Evolutionary conservation across 1,284 basidiomycete species (phyloP).

Genomic region (Sparassis latifolia): DNA sequence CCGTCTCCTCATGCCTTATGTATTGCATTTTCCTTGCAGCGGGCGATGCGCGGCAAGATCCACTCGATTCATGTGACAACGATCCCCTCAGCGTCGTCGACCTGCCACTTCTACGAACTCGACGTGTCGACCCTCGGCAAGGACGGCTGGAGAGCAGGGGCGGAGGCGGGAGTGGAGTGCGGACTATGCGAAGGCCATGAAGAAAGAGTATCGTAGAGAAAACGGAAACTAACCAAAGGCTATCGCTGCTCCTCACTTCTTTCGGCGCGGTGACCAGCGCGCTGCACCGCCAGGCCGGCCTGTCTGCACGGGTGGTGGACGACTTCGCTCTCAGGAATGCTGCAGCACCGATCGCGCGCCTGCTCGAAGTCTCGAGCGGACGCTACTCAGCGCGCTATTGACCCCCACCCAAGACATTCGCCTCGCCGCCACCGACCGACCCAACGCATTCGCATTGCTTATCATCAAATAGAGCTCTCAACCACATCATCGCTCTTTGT

Average conservation of each 20-base stretch:
- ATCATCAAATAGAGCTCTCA: neutral
- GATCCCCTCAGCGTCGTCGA: constrained; percentile 67
- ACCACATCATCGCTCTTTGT: neutral
- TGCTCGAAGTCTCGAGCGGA: too few species aligned
- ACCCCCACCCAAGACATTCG: neutral
- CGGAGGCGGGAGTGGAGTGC: constrained; percentile 79
- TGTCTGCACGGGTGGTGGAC: neutral
- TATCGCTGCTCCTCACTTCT: constrained; percentile 65
- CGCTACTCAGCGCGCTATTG: neutral
- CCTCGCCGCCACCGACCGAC: constrained; percentile 4
- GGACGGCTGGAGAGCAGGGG: constrained; percentile 72
- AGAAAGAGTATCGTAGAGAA: constrained; percentile 76
- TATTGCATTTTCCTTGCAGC: constrained; percentile 37
- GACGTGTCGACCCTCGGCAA: constrained; percentile 68
- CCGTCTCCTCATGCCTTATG: constrained; percentile 16
- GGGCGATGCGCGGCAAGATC: constrained; percentile 75
- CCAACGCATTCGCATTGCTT: neutral
- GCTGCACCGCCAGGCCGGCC: neutral
- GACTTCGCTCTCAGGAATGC: neutral
- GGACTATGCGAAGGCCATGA: constrained; percentile 70
- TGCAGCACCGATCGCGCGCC: neutral
- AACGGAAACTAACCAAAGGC: constrained; percentile 68
- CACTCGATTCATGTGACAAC: constrained; percentile 72
- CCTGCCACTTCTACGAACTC: constrained; percentile 83
- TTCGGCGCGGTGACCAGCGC: constrained; percentile 27